Evolutionary conservation across 352 stramenopile genomes (phyloP).

Genomic region (Pythium insidiosum): DNA sequence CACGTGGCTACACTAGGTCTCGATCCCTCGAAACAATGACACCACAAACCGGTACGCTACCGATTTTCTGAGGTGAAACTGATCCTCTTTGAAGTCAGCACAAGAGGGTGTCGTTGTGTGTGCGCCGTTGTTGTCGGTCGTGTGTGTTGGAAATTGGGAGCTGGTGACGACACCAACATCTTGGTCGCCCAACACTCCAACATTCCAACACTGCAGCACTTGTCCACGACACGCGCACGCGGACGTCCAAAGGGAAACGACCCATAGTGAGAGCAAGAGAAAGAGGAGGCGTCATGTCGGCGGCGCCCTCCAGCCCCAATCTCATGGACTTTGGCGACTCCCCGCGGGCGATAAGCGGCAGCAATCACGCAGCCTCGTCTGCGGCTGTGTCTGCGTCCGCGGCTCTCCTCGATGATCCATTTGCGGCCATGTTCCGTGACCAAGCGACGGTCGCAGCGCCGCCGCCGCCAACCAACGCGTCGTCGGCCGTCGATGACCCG

Average conservation of each 20-base stretch:
- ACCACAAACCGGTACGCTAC: conserved; percentile 3
- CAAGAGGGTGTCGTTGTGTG: no score
- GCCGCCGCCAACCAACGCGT: no score
- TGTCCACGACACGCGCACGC: background rate
- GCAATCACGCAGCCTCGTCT: no score
- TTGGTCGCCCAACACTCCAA: no score
- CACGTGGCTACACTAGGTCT: background rate
- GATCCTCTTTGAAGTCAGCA: no score
- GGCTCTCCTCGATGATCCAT: conserved; percentile 13
- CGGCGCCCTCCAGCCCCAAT: conserved; percentile 16
- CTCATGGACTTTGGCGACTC: conserved; percentile 22
- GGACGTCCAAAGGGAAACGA: no score
- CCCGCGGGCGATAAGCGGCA: conserved; percentile 2
- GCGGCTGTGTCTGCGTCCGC: background rate
- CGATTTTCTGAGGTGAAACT: background rate
- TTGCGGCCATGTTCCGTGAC: no score
- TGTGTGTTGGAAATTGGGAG: no score
- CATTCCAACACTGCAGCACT: no score
- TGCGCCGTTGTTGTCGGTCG: no score
- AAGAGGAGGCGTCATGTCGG: conserved; percentile 4
- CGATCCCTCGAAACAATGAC: background rate
- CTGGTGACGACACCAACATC: no score
- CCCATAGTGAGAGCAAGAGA: background rate
- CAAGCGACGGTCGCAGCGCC: no score
- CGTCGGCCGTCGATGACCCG: conserved; percentile 1